A percentile compares a stretch with the other conserved stretches of the same genome.
phyloP scores from a whole-genome alignment of 768 basidiomycete species.

The Leccinum uliginosum region DNA sequence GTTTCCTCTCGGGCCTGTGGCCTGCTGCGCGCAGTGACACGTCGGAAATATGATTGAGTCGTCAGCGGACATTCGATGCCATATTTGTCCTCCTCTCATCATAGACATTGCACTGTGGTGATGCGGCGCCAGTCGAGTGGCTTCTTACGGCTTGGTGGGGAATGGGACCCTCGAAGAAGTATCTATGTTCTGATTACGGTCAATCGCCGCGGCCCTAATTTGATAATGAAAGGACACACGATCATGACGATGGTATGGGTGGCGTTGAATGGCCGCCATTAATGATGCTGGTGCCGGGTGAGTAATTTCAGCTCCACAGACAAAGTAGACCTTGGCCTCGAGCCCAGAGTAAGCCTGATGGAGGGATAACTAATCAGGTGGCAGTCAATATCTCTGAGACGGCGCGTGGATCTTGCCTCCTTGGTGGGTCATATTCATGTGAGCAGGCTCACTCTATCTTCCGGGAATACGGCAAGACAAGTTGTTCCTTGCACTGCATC shows the following conservation, averaged over 20 bases:
- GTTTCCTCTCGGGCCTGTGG: neutral
- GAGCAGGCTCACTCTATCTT: neutral
- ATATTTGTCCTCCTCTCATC: neutral
- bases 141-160: neutral
- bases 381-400: neutral
- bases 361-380: neutral
- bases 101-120: neutral
- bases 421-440: neutral
- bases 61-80: neutral
- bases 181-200: neutral
- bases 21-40: neutral
- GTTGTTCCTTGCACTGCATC: neutral
- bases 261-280: neutral
- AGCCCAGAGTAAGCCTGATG: neutral
- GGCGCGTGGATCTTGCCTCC: neutral
- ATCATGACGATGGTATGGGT: neutral
- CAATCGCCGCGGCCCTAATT: neutral
- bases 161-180: neutral
- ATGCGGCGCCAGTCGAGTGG: neutral
- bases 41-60: neutral
- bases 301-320: neutral
- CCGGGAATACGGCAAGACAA: neutral
- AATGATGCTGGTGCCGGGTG: neutral
- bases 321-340: neutral
- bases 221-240: neutral